Conservation (phyloP, 176 grass and related monocot species). For the Chloris gayana region DNA sequence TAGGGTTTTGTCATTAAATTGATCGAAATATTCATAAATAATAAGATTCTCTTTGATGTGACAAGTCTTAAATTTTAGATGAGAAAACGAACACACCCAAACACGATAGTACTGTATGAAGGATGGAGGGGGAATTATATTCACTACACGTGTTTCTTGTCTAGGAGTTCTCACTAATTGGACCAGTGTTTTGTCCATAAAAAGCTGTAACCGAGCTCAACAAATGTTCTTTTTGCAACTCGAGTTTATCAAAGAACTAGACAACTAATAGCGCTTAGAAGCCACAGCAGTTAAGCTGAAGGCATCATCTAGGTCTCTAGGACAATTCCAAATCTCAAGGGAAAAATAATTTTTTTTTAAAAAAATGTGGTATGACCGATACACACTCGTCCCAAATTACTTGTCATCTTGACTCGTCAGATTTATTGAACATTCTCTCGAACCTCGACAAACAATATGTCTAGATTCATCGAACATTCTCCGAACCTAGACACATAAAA, state of each 20-base stretch:
- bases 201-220: conserved; percentile 2
- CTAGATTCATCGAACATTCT: too few species aligned
- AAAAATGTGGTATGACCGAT: background rate
- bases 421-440: too few species aligned
- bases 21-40: too few species aligned
- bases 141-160: background rate
- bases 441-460: too few species aligned
- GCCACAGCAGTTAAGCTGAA: background rate
- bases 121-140: background rate
- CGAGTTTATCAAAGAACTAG: background rate
- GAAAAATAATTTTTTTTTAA: background rate
- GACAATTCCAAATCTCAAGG: background rate
- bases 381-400: too few species aligned
- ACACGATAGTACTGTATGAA: too few species aligned
- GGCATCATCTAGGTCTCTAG: background rate
- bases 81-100: too few species aligned
- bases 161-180: background rate
- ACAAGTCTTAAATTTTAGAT: too few species aligned
- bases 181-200: conserved; percentile 9
- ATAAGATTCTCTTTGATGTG: too few species aligned
- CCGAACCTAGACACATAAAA: too few species aligned
- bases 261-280: background rate
- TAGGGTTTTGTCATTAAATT: too few species aligned
- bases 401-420: too few species aligned
- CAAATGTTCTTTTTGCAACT: conserved; percentile 1